These are phyloP conservation scores for Diaporthe citrichinensis DNA, from an alignment of 2,329 filamentous ascomycete genomes.

Conservation along the genomic window DNA sequence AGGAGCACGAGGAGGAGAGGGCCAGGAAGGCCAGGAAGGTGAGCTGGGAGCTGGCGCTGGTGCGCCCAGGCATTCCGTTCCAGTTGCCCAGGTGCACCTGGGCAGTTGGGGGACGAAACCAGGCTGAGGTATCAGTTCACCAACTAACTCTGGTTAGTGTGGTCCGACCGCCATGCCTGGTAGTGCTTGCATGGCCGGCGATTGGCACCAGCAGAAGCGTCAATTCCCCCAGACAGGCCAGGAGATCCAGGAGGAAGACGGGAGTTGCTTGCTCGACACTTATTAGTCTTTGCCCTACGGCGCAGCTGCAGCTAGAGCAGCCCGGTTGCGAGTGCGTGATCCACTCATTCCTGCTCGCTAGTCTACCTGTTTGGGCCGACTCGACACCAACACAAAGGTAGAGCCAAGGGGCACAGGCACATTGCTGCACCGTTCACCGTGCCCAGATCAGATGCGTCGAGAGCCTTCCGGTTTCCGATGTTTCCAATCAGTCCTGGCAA, in stretches of 20 bases:
- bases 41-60: conserved; percentile 11
- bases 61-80: conserved; percentile 29
- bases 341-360: conserved; percentile 29
- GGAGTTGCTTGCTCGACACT: conserved; percentile 29
- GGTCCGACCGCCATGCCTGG: conserved; percentile 25
- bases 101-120: conserved; percentile 26
- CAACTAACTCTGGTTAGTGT: conserved; percentile 39
- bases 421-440: not conserved
- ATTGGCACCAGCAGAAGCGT: conserved; percentile 19
- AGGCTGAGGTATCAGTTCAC: conserved; percentile 35
- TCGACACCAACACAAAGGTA: conserved; percentile 7
- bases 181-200: conserved; percentile 38
- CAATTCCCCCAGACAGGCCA: conserved; percentile 4
- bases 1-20: conserved; percentile 12
- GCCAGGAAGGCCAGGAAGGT: not conserved
- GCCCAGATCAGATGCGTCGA: not conserved
- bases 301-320: conserved; percentile 31
- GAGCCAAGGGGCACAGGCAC: not conserved
- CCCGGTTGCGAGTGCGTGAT: conserved; percentile 1
- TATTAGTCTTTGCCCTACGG: conserved; percentile 24
- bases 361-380: conserved; percentile 10
- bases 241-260: conserved; percentile 5
- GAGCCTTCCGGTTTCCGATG: conserved; percentile 3
- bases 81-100: conserved; percentile 21
- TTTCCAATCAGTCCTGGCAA: not conserved